Evolutionary conservation across 805 yeast genomes (phyloP).

Genomic region (Pichia manshurica): DNA sequence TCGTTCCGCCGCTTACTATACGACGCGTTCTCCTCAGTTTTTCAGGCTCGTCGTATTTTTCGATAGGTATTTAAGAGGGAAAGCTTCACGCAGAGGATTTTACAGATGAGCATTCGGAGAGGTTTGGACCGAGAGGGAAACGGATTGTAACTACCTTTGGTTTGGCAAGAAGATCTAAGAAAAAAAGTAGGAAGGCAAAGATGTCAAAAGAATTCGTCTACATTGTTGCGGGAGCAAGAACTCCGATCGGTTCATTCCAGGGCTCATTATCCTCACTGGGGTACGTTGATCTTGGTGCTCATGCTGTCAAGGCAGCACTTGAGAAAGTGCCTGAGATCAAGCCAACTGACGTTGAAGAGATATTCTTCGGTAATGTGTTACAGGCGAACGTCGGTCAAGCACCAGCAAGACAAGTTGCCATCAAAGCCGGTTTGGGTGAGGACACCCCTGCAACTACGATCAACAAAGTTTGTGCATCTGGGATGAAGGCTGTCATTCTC

Average conservation of each 20-base stretch:
- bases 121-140: no score
- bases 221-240: conserved; percentile 87
- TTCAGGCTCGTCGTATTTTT: no score
- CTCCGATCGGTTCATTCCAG: conserved; percentile 94
- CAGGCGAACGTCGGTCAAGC: conserved; percentile 95
- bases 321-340: conserved; percentile 76
- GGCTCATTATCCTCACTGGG: conserved; percentile 71
- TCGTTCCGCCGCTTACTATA: conserved; percentile 5
- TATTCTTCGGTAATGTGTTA: conserved; percentile 86
- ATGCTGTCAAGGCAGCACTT: conserved; percentile 85
- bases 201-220: conserved; percentile 50
- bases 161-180: no score
- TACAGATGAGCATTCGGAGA: no score
- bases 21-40: no score
- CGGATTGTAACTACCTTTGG: no score
- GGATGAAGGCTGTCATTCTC: conserved; percentile 82
- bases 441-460: conserved; percentile 81
- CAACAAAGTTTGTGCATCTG: conserved; percentile 97
- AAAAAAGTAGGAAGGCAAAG: neutral
- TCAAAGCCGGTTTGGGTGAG: conserved; percentile 80
- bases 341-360: conserved; percentile 77
- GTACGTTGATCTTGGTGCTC: conserved; percentile 84
- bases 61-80: no score
- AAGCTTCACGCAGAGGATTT: no score
- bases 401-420: conserved; percentile 96